phyloP scores from a whole-genome alignment of 179 eudicot genomes.

The Monotropa hypopitys region DNA sequence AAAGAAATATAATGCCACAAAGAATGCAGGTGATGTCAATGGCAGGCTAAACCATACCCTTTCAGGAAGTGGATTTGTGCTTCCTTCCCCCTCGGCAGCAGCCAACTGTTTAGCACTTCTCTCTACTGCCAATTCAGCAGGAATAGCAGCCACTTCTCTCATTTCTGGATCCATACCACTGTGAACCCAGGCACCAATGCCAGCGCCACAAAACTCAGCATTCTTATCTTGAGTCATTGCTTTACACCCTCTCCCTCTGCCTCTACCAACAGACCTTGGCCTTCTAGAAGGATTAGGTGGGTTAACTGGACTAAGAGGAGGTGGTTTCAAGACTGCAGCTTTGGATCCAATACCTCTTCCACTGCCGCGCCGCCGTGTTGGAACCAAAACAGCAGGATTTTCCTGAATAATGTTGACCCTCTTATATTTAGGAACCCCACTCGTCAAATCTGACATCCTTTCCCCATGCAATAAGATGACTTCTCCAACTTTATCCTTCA shows the following conservation, averaged over 20 bases:
- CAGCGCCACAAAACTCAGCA: constrained; percentile 12
- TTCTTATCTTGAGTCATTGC: constrained; percentile 20
- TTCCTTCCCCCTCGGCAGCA: constrained; percentile 26
- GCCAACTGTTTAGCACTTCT: constrained; percentile 20
- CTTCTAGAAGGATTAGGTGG: constrained; percentile 15
- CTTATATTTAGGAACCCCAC: constrained; percentile 22
- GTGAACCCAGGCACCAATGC: constrained; percentile 12
- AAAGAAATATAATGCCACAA: background rate
- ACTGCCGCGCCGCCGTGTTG: constrained; percentile 21
- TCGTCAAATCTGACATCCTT: constrained; percentile 28
- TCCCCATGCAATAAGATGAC: constrained; percentile 22
- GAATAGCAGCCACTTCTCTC: constrained; percentile 14
- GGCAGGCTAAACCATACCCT: constrained; percentile 15
- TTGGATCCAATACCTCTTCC: constrained; percentile 15
- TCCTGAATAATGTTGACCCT: constrained; percentile 16
- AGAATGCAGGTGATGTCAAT: background rate
- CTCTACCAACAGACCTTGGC: constrained; percentile 25
- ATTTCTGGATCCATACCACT: constrained; percentile 9
- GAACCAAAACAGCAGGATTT: constrained; percentile 19
- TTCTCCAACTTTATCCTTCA: constrained; percentile 2
- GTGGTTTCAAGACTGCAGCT: constrained; percentile 15
- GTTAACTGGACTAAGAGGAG: constrained; percentile 17
- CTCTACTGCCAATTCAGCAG: constrained; percentile 18
- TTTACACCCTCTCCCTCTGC: constrained; percentile 16
- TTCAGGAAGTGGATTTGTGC: constrained; percentile 28